Evolutionary conservation across 2,329 filamentous ascomycete genomes (phyloP).

Genomic region (Alternaria hordeiaustralica): DNA sequence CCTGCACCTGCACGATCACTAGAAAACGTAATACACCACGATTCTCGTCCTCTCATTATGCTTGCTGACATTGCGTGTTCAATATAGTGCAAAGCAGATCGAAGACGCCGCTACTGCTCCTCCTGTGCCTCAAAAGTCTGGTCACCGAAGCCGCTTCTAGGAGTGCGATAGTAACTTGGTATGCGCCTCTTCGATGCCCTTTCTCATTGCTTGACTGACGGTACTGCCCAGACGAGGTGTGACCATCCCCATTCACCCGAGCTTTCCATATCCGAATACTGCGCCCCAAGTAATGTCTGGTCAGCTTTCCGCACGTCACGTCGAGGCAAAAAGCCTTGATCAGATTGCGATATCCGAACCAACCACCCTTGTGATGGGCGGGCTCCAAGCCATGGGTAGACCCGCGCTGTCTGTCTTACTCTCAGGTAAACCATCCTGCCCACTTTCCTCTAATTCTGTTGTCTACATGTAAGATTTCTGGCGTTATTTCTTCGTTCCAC

Average conservation of each 20-base stretch:
- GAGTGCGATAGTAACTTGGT: constrained; percentile 8
- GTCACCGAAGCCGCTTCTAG: constrained; percentile 25
- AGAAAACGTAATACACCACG: constrained; percentile 40
- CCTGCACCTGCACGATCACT: constrained; percentile 28
- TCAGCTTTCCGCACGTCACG: background rate
- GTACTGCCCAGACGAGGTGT: constrained; percentile 9
- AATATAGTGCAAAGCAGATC: constrained; percentile 18
- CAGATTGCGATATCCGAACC: background rate
- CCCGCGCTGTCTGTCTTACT: background rate
- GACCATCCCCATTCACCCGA: constrained; percentile 2
- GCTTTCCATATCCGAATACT: background rate
- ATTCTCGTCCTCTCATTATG: constrained; percentile 17
- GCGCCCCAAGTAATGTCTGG: constrained; percentile 9
- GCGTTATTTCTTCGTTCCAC: background rate
- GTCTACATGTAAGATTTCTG: constrained; percentile 2
- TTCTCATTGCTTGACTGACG: constrained; percentile 1
- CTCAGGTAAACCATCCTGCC: constrained; percentile 7
- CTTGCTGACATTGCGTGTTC: constrained; percentile 12
- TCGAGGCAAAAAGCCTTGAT: background rate
- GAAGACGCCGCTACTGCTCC: constrained; percentile 11
- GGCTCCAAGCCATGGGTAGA: background rate
- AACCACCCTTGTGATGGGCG: background rate
- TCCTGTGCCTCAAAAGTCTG: constrained; percentile 11
- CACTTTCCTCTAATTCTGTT: background rate
- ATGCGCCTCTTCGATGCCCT: background rate